Evolutionary conservation across 73 alveolate species (phyloP).

Genomic region (Stentor coeruleus): DNA sequence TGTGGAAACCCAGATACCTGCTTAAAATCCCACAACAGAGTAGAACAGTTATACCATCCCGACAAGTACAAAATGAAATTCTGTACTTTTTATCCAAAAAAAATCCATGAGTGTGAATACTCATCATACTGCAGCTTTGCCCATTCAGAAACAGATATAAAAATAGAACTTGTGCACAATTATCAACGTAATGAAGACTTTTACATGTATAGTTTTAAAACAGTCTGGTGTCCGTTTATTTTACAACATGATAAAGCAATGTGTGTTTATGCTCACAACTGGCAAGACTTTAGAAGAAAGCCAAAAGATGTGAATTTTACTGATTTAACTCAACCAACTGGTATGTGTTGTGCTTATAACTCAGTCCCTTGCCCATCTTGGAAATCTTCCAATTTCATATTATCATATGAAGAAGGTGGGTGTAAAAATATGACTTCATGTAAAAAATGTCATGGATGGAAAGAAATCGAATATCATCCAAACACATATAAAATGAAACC

Average conservation of each 20-base stretch:
- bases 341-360: too few relatives aligned
- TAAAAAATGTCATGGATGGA: constrained; percentile 84
- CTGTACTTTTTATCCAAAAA: constrained; percentile 70
- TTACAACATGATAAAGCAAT: constrained; percentile 85
- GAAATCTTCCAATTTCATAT: constrained; percentile 12
- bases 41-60: constrained; percentile 79
- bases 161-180: constrained; percentile 73
- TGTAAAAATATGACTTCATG: constrained; percentile 67
- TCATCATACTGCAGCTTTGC: constrained; percentile 85
- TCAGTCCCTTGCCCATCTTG: constrained; percentile 29
- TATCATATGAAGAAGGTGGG: constrained; percentile 65
- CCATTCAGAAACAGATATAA: constrained; percentile 73
- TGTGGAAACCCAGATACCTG: constrained; percentile 76
- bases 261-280: constrained; percentile 96
- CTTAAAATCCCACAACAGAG: constrained; percentile 73
- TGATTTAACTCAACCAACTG: constrained; percentile 57
- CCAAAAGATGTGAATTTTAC: constrained; percentile 70
- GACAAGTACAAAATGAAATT: constrained; percentile 80
- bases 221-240: constrained; percentile 95
- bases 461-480: constrained; percentile 87
- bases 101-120: constrained; percentile 70
- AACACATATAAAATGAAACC: constrained; percentile 61
- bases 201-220: constrained; percentile 84
- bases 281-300: constrained; percentile 94
- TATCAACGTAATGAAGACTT: constrained; percentile 68